These are phyloP conservation scores for Allodekkera sacchari DNA, from an alignment of 805 yeast genomes.

Conservation along the genomic window DNA sequence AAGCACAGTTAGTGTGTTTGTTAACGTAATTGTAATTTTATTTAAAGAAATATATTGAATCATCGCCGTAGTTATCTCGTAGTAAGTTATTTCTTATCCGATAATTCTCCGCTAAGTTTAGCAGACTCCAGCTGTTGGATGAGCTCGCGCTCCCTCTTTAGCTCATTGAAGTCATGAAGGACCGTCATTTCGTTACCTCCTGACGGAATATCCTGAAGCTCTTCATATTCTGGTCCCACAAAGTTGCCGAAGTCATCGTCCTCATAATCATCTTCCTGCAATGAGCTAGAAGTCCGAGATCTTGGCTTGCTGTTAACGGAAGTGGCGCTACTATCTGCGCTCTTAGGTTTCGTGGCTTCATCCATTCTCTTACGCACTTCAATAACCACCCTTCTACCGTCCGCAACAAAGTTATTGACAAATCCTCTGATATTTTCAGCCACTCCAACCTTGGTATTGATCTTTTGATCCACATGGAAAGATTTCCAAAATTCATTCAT, in stretches of 20 bases:
- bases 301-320: slow-evolving; percentile 3
- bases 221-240: slow-evolving; percentile 19
- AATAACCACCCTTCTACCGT: slow-evolving; percentile 85
- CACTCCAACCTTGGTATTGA: slow-evolving; percentile 27
- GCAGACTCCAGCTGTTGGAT: slow-evolving; percentile 5
- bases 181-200: slow-evolving; percentile 16
- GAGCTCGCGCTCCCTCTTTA: slow-evolving; percentile 10
- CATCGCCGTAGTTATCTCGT: too few relatives aligned
- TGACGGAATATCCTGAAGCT: slow-evolving; percentile 14
- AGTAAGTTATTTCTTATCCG: slow-evolving; percentile 1
- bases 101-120: background rate
- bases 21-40: slow-evolving; percentile 1
- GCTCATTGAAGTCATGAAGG: slow-evolving; percentile 12
- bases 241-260: slow-evolving; percentile 28
- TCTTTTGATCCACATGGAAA: slow-evolving; percentile 54
- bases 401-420: slow-evolving; percentile 86
- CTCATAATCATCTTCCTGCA: slow-evolving; percentile 13
- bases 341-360: slow-evolving; percentile 37
- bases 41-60: too few relatives aligned
- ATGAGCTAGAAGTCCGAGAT: slow-evolving; percentile 15
- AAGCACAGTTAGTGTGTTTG: slow-evolving; percentile 2
- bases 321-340: slow-evolving; percentile 1
- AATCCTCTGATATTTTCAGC: slow-evolving; percentile 68
- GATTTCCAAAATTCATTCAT: slow-evolving; percentile 58
- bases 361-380: slow-evolving; percentile 87